Conservation (phyloP, 2,329 filamentous ascomycete species). For the Akanthomyces dipterigenus region DNA sequence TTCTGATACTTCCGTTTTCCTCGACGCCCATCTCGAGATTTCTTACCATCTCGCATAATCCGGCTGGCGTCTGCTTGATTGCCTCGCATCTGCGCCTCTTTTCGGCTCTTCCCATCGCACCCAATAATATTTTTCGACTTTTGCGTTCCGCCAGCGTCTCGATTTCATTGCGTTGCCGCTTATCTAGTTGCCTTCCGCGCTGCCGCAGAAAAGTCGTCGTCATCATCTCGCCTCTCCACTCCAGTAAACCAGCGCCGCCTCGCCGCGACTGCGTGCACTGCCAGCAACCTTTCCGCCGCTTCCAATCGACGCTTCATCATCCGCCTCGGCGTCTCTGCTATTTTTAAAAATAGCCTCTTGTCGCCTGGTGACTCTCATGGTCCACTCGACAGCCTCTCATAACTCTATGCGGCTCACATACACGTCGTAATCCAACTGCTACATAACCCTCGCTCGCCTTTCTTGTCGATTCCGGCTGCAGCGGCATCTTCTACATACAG, state of each 20-base stretch:
- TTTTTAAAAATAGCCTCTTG: neutral
- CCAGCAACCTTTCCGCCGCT: neutral
- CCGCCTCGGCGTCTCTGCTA: neutral
- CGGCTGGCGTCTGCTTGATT: neutral
- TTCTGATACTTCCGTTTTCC: neutral
- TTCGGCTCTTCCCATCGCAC: neutral
- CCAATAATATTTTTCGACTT: neutral
- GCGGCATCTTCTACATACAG: neutral
- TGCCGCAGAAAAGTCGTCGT: constrained; percentile 10
- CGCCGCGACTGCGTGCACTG: constrained; percentile 10
- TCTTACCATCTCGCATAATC: neutral
- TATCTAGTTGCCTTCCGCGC: neutral
- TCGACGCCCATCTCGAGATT: neutral
- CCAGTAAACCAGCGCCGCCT: neutral
- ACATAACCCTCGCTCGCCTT: constrained; percentile 1
- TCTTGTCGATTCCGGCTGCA: neutral
- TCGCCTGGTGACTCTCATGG: neutral
- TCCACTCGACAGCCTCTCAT: neutral
- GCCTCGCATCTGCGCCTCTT: neutral
- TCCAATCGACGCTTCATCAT: constrained; percentile 2
- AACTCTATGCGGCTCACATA: constrained; percentile 5
- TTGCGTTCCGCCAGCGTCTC: neutral
- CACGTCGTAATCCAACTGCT: constrained; percentile 2
- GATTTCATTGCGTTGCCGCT: neutral
- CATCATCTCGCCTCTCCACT: constrained; percentile 9